Evolutionary conservation across 768 basidiomycete genomes (phyloP).

Genomic region (Lactarius indigo): DNA sequence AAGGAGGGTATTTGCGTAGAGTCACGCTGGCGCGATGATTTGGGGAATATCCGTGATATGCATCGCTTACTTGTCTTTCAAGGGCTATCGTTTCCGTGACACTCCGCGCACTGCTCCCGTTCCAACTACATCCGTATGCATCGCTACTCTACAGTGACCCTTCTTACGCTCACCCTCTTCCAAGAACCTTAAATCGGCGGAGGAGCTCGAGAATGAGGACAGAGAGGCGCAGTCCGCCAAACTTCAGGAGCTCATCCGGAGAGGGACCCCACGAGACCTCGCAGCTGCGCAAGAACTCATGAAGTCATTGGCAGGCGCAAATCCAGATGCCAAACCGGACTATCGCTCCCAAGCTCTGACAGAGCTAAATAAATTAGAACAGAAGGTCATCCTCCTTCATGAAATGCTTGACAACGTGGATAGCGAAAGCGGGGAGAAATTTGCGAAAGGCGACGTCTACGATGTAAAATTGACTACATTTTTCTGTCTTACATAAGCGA

Average conservation of each 20-base stretch:
- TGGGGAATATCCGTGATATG: slow-evolving; percentile 98
- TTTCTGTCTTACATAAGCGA: not conserved
- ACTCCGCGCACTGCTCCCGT: slow-evolving; percentile 33
- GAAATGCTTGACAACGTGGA: slow-evolving; percentile 96
- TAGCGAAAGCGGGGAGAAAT: slow-evolving; percentile 62
- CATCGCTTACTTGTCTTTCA: slow-evolving; percentile 92
- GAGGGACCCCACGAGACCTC: slow-evolving; percentile 93
- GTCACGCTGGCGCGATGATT: slow-evolving; percentile 92
- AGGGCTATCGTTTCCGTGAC: slow-evolving; percentile 81
- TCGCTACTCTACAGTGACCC: not conserved
- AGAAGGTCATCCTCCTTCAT: slow-evolving; percentile 92
- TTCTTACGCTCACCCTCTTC: not conserved
- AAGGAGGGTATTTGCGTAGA: slow-evolving; percentile 88
- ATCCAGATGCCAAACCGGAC: slow-evolving; percentile 92
- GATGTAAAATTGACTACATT: slow-evolving; percentile 51
- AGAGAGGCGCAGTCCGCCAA: slow-evolving; percentile 93
- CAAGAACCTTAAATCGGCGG: slow-evolving; percentile 89
- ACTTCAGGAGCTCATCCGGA: slow-evolving; percentile 94
- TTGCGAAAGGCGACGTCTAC: slow-evolving; percentile 88
- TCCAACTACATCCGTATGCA: slow-evolving; percentile 42
- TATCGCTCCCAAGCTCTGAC: slow-evolving; percentile 86
- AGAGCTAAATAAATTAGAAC: slow-evolving; percentile 92
- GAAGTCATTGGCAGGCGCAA: slow-evolving; percentile 92
- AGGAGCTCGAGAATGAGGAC: slow-evolving; percentile 95
- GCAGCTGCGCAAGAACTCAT: slow-evolving; percentile 96